Base-by-base conservation (phyloP, 306 rosid species). In the Mimosa pudica region DNA sequence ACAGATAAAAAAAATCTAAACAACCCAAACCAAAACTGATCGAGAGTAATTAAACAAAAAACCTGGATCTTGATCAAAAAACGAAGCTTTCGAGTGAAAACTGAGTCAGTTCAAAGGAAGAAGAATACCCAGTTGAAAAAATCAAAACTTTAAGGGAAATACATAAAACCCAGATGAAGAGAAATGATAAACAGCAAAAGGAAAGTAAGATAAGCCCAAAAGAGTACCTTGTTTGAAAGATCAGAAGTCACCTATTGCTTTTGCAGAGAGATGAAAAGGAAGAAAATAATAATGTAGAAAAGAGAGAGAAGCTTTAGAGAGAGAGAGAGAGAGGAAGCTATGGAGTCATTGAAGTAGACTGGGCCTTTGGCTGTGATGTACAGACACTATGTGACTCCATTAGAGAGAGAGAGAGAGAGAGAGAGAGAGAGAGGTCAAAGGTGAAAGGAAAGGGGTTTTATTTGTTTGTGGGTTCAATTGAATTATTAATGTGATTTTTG, bases 81-180 rank as follows among this genome's bases (percentile, higher is more conserved):
- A 83, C 44, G 72, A 62, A 10, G 75, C 85, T 48, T 62, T 77
- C 32, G 62, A 44, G 82, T n/a, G 69, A 78, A 86, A 89, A 71
- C 84, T 82, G 82, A 84, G 79, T 84, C 88, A 88, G 97, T 94
- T 94, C 79, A 76, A 65, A 78, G 80, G 70, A 77, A 84, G 77
- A 84, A 38, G 82, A 80, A 82, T 78, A 84, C 87, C 88, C 83
- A 86, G 88, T 79, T 80, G 89, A 81, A 49, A 79, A 88, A 79
- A 65, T 76, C 63, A 32, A 32, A 84, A 78, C 4, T 70, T 55
- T 80, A 76, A 79, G 79, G 60, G 9, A 68, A 69, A 62, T 36
- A 47, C 55, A 80, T 16, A 32, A 74, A 71, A 54, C 69, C 76
- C 78, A 18, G 82, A 41, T 65, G 70, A 82, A 81, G 77, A 78